A percentile compares a stretch with the other conserved stretches of the same genome.
Evolutionary conservation across 306 rosid species (phyloP).

Genomic region (Potentilla sterilis): DNA sequence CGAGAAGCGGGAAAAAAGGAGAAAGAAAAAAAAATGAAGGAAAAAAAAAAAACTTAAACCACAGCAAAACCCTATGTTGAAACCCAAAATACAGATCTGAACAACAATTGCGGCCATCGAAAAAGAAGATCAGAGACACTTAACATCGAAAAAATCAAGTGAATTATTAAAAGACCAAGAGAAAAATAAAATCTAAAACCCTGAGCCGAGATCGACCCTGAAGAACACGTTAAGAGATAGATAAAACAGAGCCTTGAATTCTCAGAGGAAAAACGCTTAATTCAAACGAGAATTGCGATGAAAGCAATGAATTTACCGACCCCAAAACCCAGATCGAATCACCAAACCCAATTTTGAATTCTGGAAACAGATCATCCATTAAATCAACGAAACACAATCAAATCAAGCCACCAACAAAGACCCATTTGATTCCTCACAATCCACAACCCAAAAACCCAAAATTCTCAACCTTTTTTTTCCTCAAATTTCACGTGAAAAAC

Average conservation of each 20-base stretch:
- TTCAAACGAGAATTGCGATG: background rate
- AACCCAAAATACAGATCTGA: conserved; percentile 23
- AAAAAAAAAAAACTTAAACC: conserved; percentile 31
- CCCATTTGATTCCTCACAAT: conserved; percentile 22
- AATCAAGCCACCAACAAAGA: conserved; percentile 14
- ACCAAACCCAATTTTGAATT: conserved; percentile 23
- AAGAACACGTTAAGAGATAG: no score
- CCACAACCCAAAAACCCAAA: conserved; percentile 14
- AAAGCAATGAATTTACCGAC: conserved; percentile 2
- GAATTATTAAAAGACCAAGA: background rate
- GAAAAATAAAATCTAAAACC: conserved; percentile 34
- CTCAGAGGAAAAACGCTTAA: background rate
- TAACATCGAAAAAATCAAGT: background rate
- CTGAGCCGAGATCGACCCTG: conserved; percentile 24
- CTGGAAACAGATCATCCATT: conserved; percentile 7
- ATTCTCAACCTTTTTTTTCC: conserved; percentile 3
- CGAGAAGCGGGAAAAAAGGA: conserved; percentile 10
- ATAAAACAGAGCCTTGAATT: background rate
- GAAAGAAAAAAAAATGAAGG: background rate
- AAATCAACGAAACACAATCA: conserved; percentile 13
- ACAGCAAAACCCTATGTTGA: conserved; percentile 32
- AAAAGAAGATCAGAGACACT: conserved; percentile 22
- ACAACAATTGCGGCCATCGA: conserved; percentile 7
- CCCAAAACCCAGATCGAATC: conserved; percentile 46
- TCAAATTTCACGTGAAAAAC: conserved; percentile 12